These are phyloP conservation scores for Ceriops decandra DNA, from an alignment of 345 rosid genomes.

Conservation along the genomic window DNA sequence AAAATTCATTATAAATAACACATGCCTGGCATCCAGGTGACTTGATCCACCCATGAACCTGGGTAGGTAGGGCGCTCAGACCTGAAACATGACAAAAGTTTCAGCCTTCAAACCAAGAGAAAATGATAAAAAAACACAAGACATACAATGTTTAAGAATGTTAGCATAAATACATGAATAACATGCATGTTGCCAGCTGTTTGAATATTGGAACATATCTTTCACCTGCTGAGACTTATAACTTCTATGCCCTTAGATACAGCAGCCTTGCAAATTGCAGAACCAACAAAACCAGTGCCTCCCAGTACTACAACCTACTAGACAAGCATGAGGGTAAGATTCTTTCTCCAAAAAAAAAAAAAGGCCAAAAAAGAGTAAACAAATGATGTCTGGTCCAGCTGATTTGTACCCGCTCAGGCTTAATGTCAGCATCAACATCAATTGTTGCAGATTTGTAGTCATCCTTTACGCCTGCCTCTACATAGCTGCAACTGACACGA, in stretches of 20 bases:
- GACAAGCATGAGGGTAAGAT: slow-evolving; percentile 20
- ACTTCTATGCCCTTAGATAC: slow-evolving; percentile 79
- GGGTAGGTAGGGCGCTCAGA: slow-evolving; percentile 70
- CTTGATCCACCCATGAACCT: slow-evolving; percentile 87
- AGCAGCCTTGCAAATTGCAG: slow-evolving; percentile 92
- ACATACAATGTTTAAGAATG: neutral
- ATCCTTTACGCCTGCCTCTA: slow-evolving; percentile 41
- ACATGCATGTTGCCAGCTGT: slow-evolving; percentile 5
- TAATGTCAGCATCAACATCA: slow-evolving; percentile 75
- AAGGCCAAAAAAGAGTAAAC: neutral
- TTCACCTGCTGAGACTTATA: slow-evolving; percentile 81
- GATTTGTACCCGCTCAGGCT: slow-evolving; percentile 62
- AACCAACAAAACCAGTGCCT: slow-evolving; percentile 89
- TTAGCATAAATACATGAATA: neutral
- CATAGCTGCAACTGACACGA: slow-evolving; percentile 56
- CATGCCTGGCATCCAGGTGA: slow-evolving; percentile 78
- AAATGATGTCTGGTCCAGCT: neutral
- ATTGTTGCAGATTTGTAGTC: slow-evolving; percentile 51
- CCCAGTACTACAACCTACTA: slow-evolving; percentile 85
- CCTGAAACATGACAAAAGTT: slow-evolving; percentile 39
- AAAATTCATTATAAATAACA: slow-evolving; percentile 5
- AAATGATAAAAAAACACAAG: neutral
- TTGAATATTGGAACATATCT: slow-evolving; percentile 1
- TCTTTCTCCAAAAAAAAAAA: slow-evolving; percentile 1
- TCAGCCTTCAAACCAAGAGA: slow-evolving; percentile 11